These are phyloP conservation scores for Paratinospora sagittata DNA, from an alignment of 164 flowering plant genomes.

Conservation along the genomic window DNA sequence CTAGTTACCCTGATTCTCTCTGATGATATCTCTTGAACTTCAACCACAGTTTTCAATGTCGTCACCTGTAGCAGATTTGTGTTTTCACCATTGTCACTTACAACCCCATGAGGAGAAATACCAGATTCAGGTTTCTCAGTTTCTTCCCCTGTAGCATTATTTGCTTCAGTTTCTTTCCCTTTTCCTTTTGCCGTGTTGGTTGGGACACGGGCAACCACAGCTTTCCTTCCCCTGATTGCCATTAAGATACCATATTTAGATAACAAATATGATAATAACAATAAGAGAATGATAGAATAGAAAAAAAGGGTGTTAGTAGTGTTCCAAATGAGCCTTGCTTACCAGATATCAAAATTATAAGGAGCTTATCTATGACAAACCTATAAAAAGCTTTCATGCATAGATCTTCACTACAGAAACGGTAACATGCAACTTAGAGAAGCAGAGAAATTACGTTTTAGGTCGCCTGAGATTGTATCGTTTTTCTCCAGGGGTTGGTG, in stretches of 20 bases:
- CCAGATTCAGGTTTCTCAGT: conserved; percentile 16
- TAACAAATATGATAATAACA: background rate
- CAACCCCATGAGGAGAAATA: conserved; percentile 15
- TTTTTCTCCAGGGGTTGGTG: conserved; percentile 45
- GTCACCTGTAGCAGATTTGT: conserved; percentile 26
- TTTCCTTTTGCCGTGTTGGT: conserved; percentile 18
- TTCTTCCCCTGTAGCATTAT: conserved; percentile 13
- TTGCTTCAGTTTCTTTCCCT: conserved; percentile 24
- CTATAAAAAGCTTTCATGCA: background rate
- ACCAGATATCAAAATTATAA: no score
- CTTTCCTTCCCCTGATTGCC: conserved; percentile 38
- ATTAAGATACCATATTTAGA: conserved; percentile 8
- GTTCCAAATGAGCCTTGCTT: no score
- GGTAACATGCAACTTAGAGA: no score
- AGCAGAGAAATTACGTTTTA: conserved; percentile 38
- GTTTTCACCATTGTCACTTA: conserved; percentile 21
- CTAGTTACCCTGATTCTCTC: conserved; percentile 34
- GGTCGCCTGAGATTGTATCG: conserved; percentile 80
- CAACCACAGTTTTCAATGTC: conserved; percentile 22
- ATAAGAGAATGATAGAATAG: background rate
- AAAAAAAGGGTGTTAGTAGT: no score
- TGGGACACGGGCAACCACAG: conserved; percentile 23
- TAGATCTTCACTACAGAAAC: conserved; percentile 16
- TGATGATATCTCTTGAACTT: conserved; percentile 27
- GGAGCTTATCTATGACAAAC: no score